Evolutionary conservation across 192 early-diverging fungal species (phyloP), one percentile per base, ranked within the genome.

Genomic region (Funneliformis mosseae): DNA sequence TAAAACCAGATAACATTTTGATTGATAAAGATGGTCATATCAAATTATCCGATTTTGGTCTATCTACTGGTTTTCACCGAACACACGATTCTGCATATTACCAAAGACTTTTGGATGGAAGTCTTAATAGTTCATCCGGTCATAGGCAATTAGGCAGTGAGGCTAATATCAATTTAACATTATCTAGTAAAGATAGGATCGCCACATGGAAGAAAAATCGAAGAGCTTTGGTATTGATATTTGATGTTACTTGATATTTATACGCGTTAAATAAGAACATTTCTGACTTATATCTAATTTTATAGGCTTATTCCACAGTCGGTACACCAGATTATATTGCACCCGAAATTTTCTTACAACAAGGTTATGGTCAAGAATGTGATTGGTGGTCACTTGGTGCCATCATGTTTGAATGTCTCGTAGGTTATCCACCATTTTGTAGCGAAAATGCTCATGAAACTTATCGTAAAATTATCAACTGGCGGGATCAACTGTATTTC

Each of bases 351-450:
- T 97, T 99, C 81, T 77, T 90, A 78, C 96, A 96, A 81, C 92
- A 95, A 67, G 98, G 98, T 9, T 99, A 99, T 88, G 93, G 94
- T 75, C 93, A 96, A 83, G 96, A 97, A 73, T 99, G 98, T 84
- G 98, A 99, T 88, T 99, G 96, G 95, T 99, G 98, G 98, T 97
- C 96, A 8, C 83, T 99, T 38, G 98, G 98, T 38, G 96, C 97
- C 7, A 99, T 99, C 82, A 98, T 99, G 95, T 99, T 96, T 88
- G 98, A 99, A 83, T 98, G 98, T 81, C 87, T 99, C 80, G 93
- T 96, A 50, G 98, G 98, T 23, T 99, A 98, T 80, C 98, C 98
- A 61, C 97, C 98, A 7, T 99, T 99, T 83, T 97, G 96, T 84
- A 94, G 93, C 68, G 97, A 98, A 66, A 94, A 93, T 84, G 90